A percentile compares a stretch with the other conserved stretches of the same genome.
phyloP scores from a whole-genome alignment of 2,329 filamentous ascomycete species.

The Purpureocillium lavendulum region DNA sequence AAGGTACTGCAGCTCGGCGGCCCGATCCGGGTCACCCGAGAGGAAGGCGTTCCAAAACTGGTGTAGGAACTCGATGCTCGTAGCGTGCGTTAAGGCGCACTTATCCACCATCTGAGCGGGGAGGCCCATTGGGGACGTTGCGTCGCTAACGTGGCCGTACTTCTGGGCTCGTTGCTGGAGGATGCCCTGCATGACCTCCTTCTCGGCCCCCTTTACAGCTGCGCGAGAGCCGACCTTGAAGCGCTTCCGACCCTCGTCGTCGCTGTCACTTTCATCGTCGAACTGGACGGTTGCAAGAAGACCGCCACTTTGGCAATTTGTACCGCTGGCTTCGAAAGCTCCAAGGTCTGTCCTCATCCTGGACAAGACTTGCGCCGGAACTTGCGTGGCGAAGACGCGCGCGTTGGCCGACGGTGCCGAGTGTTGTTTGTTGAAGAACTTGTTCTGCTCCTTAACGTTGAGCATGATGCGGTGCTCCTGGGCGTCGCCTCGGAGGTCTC shows the following conservation, averaged over 20 bases:
- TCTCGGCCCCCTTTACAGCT: slow-evolving; percentile 55
- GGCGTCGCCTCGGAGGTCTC: slow-evolving; percentile 68
- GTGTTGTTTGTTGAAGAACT: slow-evolving; percentile 62
- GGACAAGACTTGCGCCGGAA: slow-evolving; percentile 59
- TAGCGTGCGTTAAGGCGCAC: slow-evolving; percentile 70
- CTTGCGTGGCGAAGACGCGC: slow-evolving; percentile 57
- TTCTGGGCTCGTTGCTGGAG: slow-evolving; percentile 52
- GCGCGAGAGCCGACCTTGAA: slow-evolving; percentile 61
- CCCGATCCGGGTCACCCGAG: slow-evolving; percentile 76
- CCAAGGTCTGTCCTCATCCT: slow-evolving; percentile 56
- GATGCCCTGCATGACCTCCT: slow-evolving; percentile 58
- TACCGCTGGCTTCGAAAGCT: slow-evolving; percentile 36
- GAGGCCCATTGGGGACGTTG: slow-evolving; percentile 43
- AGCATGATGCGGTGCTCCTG: slow-evolving; percentile 73
- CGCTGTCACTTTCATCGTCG: slow-evolving; percentile 60
- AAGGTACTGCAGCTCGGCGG: slow-evolving; percentile 71
- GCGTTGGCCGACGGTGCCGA: slow-evolving; percentile 36
- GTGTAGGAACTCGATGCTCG: slow-evolving; percentile 89
- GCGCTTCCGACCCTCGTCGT: slow-evolving; percentile 47
- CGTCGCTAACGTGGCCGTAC: slow-evolving; percentile 39
- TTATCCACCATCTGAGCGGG: slow-evolving; percentile 49
- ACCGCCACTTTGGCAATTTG: slow-evolving; percentile 42
- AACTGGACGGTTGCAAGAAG: slow-evolving; percentile 60
- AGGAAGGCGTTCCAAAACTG: slow-evolving; percentile 94
- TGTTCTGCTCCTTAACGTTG: slow-evolving; percentile 80